Evolutionary conservation across 192 early-diverging fungal genomes (phyloP), one percentile per base, ranked within the genome.

Genomic region (Podila epicladia): DNA sequence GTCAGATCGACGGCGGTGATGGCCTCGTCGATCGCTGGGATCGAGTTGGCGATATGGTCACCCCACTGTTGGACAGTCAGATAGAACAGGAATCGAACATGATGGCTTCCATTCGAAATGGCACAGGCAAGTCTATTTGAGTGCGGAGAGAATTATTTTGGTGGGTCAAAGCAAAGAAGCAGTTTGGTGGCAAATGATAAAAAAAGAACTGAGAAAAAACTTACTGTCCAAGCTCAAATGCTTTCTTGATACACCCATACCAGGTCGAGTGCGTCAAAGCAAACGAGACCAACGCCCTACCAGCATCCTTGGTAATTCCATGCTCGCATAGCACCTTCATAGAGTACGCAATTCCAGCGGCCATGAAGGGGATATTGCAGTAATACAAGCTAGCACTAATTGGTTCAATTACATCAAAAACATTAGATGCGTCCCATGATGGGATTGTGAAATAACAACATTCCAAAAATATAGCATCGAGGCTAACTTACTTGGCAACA

Each of bases 11-110:
- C 77, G 3, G 71, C 77, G 13, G 71, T 73, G 19, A 80, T 45
- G 12, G 77, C 72, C 59, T 80, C 77, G 24, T 80, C 77, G 9
- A 80, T 57, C 0, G 77, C 70, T 20, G 77, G 66, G 41, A 80
- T 73, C 7, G 71, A 58, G 31, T 72, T 35, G 22, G 67, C 71
- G 7, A 80, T 62, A 15, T 72, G 77, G 1, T 80, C 77, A 2
- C 77, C 77, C 77, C 77, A 80, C n/a, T 80, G 77, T 26, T 80
- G 77, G 12, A 80, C 77, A 1, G 64, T 72, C 38, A 80, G 8
- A 19, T 80, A 69, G 35, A 80, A 80, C 45, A 80, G 12, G 33
- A 73, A 80, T n/a, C 50, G 68, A 22, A 80, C 77, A 38, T 80
- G 77, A 12, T 80, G 70, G 19, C 64, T 80, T 8, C 58, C 67